Conservation (phyloP, 2,329 filamentous ascomycete species). For the Trichoderma gracile region DNA sequence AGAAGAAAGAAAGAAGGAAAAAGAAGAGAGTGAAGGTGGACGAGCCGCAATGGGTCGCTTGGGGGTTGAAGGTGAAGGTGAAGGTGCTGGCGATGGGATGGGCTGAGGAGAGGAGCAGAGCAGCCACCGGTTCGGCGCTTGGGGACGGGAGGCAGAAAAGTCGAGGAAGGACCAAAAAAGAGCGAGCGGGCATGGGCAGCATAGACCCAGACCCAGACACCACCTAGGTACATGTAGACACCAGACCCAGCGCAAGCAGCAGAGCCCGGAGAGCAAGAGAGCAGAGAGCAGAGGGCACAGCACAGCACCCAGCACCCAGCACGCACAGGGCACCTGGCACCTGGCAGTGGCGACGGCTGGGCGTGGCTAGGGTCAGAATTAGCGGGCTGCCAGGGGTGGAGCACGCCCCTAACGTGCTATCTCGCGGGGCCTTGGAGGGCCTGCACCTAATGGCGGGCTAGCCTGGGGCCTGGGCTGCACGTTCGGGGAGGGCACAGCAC, state of each 20-base stretch:
- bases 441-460: not conserved
- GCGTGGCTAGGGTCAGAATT: conserved; percentile 26
- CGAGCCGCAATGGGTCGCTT: conserved; percentile 25
- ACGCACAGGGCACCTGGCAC: conserved; percentile 19
- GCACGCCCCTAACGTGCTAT: conserved; percentile 25
- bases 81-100: conserved; percentile 5
- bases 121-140: not conserved
- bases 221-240: too few species aligned
- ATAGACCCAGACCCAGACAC: too few species aligned
- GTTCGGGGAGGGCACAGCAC: conserved; percentile 7
- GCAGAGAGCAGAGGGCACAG: too few species aligned
- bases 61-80: conserved; percentile 17
- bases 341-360: conserved; percentile 28
- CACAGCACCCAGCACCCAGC: too few species aligned
- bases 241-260: too few species aligned
- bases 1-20: conserved; percentile 35
- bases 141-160: conserved; percentile 18
- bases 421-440: conserved; percentile 19
- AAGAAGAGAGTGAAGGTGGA: conserved; percentile 30
- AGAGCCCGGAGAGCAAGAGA: not conserved
- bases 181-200: conserved; percentile 9
- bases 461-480: not conserved
- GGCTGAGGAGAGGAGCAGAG: conserved; percentile 24
- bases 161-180: conserved; percentile 14
- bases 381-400: conserved; percentile 25